Conservation (phyloP, 2,329 filamentous ascomycete species). For the Neofusicoccum kwambonambiense region DNA sequence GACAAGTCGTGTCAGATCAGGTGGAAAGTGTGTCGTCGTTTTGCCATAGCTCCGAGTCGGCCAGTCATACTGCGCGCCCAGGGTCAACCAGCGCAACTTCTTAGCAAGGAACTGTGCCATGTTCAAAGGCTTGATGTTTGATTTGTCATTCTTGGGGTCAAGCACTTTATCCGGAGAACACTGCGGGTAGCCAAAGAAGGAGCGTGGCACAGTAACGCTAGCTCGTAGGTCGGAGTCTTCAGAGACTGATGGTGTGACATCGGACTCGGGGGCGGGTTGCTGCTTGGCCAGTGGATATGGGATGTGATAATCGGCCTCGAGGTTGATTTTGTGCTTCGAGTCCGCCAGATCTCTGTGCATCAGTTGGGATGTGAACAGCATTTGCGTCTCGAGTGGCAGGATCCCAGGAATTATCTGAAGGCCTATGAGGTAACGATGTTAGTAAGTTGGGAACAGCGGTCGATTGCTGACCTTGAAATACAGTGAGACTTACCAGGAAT, state of each 20-base stretch:
- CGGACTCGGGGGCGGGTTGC: not conserved
- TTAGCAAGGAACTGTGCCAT: conserved; percentile 66
- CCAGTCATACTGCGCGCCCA: conserved; percentile 97
- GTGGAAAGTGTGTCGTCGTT: conserved; percentile 69
- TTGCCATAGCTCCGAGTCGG: conserved; percentile 77
- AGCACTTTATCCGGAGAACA: conserved; percentile 19
- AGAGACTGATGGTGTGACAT: not conserved
- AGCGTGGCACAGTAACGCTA: conserved; percentile 20
- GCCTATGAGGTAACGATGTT: conserved; percentile 51
- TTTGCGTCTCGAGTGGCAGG: conserved; percentile 68
- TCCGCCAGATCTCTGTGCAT: conserved; percentile 77
- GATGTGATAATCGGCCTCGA: conserved; percentile 76
- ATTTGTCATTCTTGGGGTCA: conserved; percentile 66
- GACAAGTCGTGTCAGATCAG: conserved; percentile 68
- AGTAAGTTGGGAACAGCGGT: not conserved
- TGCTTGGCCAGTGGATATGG: conserved; percentile 53
- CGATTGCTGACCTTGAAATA: not conserved
- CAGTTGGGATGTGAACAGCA: conserved; percentile 67
- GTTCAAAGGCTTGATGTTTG: conserved; percentile 70
- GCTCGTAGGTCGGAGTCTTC: not conserved
- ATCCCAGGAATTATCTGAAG: conserved; percentile 75
- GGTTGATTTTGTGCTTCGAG: conserved; percentile 76
- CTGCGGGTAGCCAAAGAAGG: conserved; percentile 49
- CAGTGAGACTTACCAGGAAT: conserved; percentile 61
- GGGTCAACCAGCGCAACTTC: conserved; percentile 88